phyloP scores from a whole-genome alignment of 805 yeast genomes.

The Torulaspora franciscae region DNA sequence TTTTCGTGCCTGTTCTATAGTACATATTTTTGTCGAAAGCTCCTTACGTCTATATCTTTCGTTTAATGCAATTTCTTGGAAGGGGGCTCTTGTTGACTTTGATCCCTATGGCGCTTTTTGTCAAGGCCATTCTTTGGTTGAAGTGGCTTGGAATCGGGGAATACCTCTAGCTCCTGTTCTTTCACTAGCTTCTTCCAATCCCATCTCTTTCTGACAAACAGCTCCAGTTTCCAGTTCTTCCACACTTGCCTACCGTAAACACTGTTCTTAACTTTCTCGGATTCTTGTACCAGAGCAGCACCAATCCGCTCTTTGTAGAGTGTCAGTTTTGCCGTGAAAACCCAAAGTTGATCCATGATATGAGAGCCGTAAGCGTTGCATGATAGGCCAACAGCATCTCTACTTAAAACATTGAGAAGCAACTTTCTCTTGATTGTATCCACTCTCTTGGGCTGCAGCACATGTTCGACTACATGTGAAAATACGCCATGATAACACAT shows the following conservation, averaged over 20 bases:
- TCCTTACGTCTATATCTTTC: conserved; percentile 1
- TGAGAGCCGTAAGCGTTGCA: conserved; percentile 91
- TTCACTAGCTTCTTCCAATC: conserved; percentile 77
- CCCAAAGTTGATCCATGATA: conserved; percentile 79
- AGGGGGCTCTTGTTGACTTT: conserved; percentile 2
- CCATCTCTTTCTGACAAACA: conserved; percentile 61
- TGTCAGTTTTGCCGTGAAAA: conserved; percentile 67
- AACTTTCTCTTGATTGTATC: conserved; percentile 56
- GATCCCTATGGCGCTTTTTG: conserved; percentile 8
- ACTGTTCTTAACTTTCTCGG: conserved; percentile 73
- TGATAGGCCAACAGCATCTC: conserved; percentile 54
- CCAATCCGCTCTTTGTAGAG: conserved; percentile 86
- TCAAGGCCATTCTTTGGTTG: conserved; percentile 21
- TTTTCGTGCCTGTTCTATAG: conserved; percentile 4
- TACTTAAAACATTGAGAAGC: conserved; percentile 59
- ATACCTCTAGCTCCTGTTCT: conserved; percentile 43
- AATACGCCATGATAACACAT: conserved; percentile 88
- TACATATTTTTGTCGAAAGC: conserved; percentile 1
- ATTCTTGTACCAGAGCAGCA: conserved; percentile 51
- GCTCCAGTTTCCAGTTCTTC: conserved; percentile 92
- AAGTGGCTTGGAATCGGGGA: conserved; percentile 36
- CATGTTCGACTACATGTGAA: conserved; percentile 78
- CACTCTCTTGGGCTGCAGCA: conserved; percentile 47
- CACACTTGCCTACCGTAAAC: conserved; percentile 86
- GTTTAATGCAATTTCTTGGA: conserved; percentile 9